Evolutionary conservation across 352 stramenopile genomes (phyloP), one percentile per base, ranked within the genome.

Genomic region (Phytopythium oedochilum): DNA sequence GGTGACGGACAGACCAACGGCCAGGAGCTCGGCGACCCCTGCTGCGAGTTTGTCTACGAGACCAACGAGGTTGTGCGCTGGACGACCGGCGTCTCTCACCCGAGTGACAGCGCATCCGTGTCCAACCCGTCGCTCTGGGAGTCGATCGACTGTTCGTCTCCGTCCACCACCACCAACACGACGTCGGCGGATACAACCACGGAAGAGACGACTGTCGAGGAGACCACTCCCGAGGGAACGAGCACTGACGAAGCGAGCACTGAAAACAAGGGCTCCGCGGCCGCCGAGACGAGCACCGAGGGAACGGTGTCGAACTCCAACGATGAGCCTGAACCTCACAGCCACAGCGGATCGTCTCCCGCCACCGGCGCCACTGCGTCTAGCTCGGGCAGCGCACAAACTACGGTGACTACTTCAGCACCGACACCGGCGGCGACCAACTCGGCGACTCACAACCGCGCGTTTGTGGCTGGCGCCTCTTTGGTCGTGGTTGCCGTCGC

Each of bases 61-160:
- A n/a, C 46, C 5, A 54, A 65, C 53, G 39, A 44, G 36, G n/a
- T 11, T 11, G 34, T 34, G 53, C 44, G 44, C 14, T 66, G 53
- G 51, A 64, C 25, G 0, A 44, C 20, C 1, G 64, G 56, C 14
- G 35, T 64, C 22, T 70, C 61, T 5, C 31, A 63, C 20, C 65
- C 63, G 34, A 63, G 63, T 2, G 57, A 75, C 48, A 48, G 53
- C 8, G 59, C 57, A 7, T 53, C 36, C 17, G 73, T 29, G 20
- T 70, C 66, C 25, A 57, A 78, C 34, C 38, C 53, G 40, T 61
- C 57, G n/a, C 60, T 75, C 12, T 78, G 69, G 66, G 58, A 54
- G 15, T 44, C 39, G 17, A 51, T 78, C 53, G 56, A 38, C 11
- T 78, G 69, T 9, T 58, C 40, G 6, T 43, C 28, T 12, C 23